phyloP scores from a whole-genome alignment of 345 rosid species.

The Camelina sativa region DNA sequence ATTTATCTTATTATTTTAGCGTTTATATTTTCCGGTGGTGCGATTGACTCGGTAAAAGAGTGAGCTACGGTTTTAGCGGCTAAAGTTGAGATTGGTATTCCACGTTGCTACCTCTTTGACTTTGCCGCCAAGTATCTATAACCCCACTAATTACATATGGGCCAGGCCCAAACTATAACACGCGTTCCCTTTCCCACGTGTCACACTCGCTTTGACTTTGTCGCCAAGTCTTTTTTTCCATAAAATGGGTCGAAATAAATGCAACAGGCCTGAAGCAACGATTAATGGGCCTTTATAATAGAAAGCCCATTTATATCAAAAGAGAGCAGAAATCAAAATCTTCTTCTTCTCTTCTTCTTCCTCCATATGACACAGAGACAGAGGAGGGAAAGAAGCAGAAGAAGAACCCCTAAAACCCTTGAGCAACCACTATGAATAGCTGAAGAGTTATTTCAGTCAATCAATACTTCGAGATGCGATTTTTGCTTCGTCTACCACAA shows the following conservation, averaged over 20 bases:
- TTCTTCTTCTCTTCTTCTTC: slow-evolving; percentile 5
- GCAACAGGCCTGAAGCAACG: neutral
- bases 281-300: neutral
- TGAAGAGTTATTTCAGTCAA: neutral
- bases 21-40: neutral
- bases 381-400: slow-evolving; percentile 38
- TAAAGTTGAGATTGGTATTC: slow-evolving; percentile 9
- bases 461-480: slow-evolving; percentile 35
- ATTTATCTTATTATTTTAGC: neutral
- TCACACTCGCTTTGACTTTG: slow-evolving; percentile 6
- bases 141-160: neutral
- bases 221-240: neutral
- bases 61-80: slow-evolving; percentile 8
- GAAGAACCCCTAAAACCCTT: slow-evolving; percentile 44
- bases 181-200: slow-evolving; percentile 11
- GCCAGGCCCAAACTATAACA: slow-evolving; percentile 12
- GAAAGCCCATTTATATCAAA: slow-evolving; percentile 14
- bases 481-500: slow-evolving; percentile 38
- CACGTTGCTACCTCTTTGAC: slow-evolving; percentile 23
- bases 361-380: slow-evolving; percentile 9
- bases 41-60: slow-evolving; percentile 26
- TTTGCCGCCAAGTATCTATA: slow-evolving; percentile 25
- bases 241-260: slow-evolving; percentile 25
- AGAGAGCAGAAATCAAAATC: slow-evolving; percentile 33
- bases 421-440: slow-evolving; percentile 25